Conservation (phyloP, 768 basidiomycete species). For the Mycena galericulata region DNA sequence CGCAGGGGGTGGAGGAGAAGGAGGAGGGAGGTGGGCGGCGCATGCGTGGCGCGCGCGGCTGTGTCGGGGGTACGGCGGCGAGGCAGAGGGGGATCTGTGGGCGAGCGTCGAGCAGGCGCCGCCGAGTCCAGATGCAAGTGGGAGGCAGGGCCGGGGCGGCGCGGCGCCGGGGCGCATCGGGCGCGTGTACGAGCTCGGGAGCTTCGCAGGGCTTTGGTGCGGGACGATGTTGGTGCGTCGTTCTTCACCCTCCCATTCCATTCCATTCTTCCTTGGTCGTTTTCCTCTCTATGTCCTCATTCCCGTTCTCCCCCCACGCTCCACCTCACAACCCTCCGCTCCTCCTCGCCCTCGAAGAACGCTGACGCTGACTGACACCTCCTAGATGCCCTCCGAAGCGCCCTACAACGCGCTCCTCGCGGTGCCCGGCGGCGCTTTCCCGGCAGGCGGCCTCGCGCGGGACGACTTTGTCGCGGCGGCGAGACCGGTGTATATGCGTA, state of each 20-base stretch:
- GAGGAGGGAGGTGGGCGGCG: conserved; percentile 3
- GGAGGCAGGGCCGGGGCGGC: not conserved
- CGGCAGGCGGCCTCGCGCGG: conserved; percentile 34
- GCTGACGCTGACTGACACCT: not conserved
- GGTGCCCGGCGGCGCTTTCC: conserved; percentile 29
- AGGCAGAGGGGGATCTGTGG: too few relatives aligned
- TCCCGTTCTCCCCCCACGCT: too few relatives aligned
- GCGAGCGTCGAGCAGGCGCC: too few relatives aligned
- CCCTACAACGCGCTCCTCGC: conserved; percentile 42
- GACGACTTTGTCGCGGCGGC: conserved; percentile 44
- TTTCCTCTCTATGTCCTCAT: too few relatives aligned
- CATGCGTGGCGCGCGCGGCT: conserved; percentile 14
- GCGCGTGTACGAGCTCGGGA: conserved; percentile 53
- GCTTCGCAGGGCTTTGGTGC: conserved; percentile 59
- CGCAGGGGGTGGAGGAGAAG: too few relatives aligned
- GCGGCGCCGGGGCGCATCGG: conserved; percentile 15
- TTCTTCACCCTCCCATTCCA: not conserved
- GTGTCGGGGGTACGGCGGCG: conserved; percentile 7
- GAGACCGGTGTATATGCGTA: conserved; percentile 57
- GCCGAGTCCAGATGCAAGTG: too few relatives aligned
- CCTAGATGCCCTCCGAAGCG: conserved; percentile 47
- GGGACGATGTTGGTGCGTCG: conserved; percentile 54
- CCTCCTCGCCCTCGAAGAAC: not conserved
- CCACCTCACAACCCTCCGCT: not conserved
- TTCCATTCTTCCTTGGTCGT: not conserved